phyloP scores from a whole-genome alignment of 208 protist genomes.

The Leishmania turanica region DNA sequence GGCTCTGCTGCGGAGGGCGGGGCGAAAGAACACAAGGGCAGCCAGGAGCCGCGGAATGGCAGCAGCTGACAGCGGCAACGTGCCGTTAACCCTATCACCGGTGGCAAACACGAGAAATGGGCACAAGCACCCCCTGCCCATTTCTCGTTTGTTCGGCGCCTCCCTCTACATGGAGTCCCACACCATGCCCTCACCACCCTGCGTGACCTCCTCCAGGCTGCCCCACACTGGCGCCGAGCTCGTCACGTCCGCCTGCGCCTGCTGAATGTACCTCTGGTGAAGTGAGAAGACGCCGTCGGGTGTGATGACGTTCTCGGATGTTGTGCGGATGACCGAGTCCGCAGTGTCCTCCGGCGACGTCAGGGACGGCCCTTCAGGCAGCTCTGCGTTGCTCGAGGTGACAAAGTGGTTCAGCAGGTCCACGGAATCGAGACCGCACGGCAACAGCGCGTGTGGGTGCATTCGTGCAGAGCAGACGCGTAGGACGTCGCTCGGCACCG shows the following conservation, averaged over 20 bases:
- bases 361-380: slow-evolving; percentile 12
- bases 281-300: slow-evolving; percentile 37
- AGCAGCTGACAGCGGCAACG: not conserved
- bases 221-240: not conserved
- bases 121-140: not conserved
- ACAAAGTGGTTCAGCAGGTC: slow-evolving; percentile 57
- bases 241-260: slow-evolving; percentile 26
- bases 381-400: slow-evolving; percentile 36
- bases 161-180: slow-evolving; percentile 19
- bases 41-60: not conserved
- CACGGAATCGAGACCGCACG: slow-evolving; percentile 65
- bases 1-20: not conserved
- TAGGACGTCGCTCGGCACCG: slow-evolving; percentile 28
- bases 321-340: slow-evolving; percentile 21
- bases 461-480: slow-evolving; percentile 58
- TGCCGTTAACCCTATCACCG: not conserved
- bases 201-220: not conserved
- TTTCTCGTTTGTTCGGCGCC: not conserved
- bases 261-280: slow-evolving; percentile 54
- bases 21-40: not conserved
- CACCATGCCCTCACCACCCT: slow-evolving; percentile 17
- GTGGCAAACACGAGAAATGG: not conserved
- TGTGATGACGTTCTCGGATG: slow-evolving; percentile 19
- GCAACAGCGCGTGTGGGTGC: slow-evolving; percentile 69
- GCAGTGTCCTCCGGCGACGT: slow-evolving; percentile 4